Evolutionary conservation across 2,329 filamentous ascomycete species (phyloP).

Genomic region (Grosmannia penicillata): DNA sequence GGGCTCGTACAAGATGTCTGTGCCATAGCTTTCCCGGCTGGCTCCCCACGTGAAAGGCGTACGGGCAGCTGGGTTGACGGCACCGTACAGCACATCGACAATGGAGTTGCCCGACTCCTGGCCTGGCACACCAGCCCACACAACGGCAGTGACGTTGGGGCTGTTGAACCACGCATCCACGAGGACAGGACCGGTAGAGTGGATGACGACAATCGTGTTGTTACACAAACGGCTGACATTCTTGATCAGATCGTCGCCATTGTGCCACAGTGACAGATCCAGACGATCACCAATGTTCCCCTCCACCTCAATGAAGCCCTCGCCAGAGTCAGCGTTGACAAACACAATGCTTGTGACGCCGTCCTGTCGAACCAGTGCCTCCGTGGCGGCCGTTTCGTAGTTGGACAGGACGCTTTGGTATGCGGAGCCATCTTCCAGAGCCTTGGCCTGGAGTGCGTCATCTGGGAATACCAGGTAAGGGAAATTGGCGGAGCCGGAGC

Average conservation of each 20-base stretch:
- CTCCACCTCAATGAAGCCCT: slow-evolving; percentile 73
- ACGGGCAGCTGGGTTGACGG: slow-evolving; percentile 61
- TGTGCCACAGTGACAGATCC: slow-evolving; percentile 80
- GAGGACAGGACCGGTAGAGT: slow-evolving; percentile 68
- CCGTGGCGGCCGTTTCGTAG: slow-evolving; percentile 45
- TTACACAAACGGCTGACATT: slow-evolving; percentile 63
- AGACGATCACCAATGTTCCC: slow-evolving; percentile 79
- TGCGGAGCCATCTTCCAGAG: slow-evolving; percentile 39
- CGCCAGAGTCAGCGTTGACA: slow-evolving; percentile 73
- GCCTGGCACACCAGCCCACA: slow-evolving; percentile 70
- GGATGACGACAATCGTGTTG: slow-evolving; percentile 87
- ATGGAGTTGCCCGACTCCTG: slow-evolving; percentile 72
- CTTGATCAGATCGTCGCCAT: slow-evolving; percentile 67
- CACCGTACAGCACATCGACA: slow-evolving; percentile 67
- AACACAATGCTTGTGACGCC: slow-evolving; percentile 69
- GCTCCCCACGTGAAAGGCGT: slow-evolving; percentile 69
- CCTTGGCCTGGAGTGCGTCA: slow-evolving; percentile 49
- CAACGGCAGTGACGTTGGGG: slow-evolving; percentile 67
- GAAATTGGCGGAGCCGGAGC: slow-evolving; percentile 58
- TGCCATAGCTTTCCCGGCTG: slow-evolving; percentile 51
- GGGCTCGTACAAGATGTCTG: slow-evolving; percentile 49
- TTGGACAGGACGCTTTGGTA: slow-evolving; percentile 56
- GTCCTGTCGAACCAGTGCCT: slow-evolving; percentile 44
- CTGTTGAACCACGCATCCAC: slow-evolving; percentile 60
- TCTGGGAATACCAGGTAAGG: slow-evolving; percentile 66